phyloP scores from a whole-genome alignment of 495 filamentous ascomycete genomes.

The Niebla homalea region DNA sequence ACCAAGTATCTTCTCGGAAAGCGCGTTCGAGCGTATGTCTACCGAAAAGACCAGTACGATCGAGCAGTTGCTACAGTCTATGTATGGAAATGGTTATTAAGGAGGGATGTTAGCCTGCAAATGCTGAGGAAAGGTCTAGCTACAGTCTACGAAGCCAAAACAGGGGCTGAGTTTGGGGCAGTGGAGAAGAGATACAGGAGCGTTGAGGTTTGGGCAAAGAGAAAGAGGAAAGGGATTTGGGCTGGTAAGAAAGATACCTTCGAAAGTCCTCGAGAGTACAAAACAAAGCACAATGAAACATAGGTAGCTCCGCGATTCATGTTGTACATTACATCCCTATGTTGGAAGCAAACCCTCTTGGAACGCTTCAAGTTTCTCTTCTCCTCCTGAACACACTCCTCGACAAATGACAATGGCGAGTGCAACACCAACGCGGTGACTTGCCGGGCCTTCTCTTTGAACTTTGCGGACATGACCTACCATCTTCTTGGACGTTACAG shows the following conservation, averaged over 20 bases:
- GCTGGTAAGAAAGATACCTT: constrained; percentile 35
- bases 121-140: constrained; percentile 78
- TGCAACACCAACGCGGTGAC: no score
- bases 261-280: constrained; percentile 80
- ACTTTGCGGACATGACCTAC: no score
- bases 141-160: constrained; percentile 84
- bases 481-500: no score
- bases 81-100: constrained; percentile 46
- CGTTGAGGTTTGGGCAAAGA: constrained; percentile 60
- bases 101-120: constrained; percentile 72
- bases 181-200: constrained; percentile 50
- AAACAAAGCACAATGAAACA: constrained; percentile 36
- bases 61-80: constrained; percentile 77
- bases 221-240: constrained; percentile 67
- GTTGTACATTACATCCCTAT: no score
- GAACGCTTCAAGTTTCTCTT: no score
- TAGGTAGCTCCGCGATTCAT: not conserved
- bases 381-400: no score
- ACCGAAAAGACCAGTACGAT: constrained; percentile 80
- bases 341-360: no score
- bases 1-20: constrained; percentile 53
- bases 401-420: no score
- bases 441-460: no score
- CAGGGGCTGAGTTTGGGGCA: constrained; percentile 70
- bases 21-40: constrained; percentile 68